These are phyloP conservation scores for Juncus inflexus DNA, from an alignment of 176 grass and related monocot genomes.

Conservation along the genomic window DNA sequence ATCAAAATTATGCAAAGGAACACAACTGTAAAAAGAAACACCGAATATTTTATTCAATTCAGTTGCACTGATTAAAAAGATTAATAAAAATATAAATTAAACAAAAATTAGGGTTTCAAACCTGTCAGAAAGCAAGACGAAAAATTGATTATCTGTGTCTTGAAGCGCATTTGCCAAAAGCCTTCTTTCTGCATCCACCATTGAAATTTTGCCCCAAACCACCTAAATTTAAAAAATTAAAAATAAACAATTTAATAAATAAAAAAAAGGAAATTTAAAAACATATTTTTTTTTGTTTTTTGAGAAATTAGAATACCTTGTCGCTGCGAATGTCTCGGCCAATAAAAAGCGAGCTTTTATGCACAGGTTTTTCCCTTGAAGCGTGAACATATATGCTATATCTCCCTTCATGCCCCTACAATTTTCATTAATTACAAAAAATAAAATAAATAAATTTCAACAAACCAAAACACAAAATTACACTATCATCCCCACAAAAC, in stretches of 20 bases:
- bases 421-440: neutral
- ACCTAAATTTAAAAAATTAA: constrained; percentile 37
- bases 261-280: too few species aligned
- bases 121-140: constrained; percentile 98
- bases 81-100: constrained; percentile 11
- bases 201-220: constrained; percentile 94
- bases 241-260: constrained; percentile 5
- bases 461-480: neutral
- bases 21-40: constrained; percentile 61
- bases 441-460: constrained; percentile 10
- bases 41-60: neutral
- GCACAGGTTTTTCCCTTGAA: constrained; percentile 75
- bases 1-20: constrained; percentile 93
- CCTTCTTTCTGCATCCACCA: constrained; percentile 96
- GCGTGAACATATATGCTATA: constrained; percentile 93
- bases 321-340: constrained; percentile 84
- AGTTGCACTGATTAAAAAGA: constrained; percentile 29
- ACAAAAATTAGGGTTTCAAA: constrained; percentile 24
- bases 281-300: too few species aligned
- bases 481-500: too few species aligned
- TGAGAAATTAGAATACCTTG: constrained; percentile 41
- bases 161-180: constrained; percentile 80
- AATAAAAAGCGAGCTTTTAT: constrained; percentile 81
- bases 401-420: constrained; percentile 79
- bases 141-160: constrained; percentile 83